Evolutionary conservation across 352 stramenopile species (phyloP), one percentile per base, ranked within the genome.

Genomic region (Elongisporangium anandrum): DNA sequence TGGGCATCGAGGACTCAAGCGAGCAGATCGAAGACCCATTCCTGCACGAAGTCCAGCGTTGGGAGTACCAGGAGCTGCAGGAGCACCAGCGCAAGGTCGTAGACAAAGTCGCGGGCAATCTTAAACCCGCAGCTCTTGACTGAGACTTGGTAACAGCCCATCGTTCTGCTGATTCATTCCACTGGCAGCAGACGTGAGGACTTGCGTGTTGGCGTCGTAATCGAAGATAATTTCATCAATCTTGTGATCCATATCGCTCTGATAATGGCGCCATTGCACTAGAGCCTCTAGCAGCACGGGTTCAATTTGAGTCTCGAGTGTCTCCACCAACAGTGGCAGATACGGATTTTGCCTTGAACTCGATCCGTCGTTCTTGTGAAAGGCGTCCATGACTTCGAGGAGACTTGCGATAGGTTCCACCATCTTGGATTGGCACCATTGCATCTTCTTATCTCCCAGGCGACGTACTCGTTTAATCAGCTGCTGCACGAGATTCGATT

Each of bases 1-100:
- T 86, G 15, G 80, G 76, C 8, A 45, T 90, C 10, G 64, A 72
- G 2, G 72, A 83, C 20, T 48, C 60, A 2, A 62, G 39, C 10
- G 57, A 85, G n/a, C 77, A 81, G 29, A 75, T 88, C 13, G 59
- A 71, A 17, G 81, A 91, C 47, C 81, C 81, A 15, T 87, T 89
- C 49, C 50, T 88, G 2, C 68, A 60, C 12, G 81, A 88, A 63
- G 79, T 77, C 9, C 75, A 87, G 56, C 68, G 71, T 1, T 92
- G 85, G 81, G 69, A 70, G n/a, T 92, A 93, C 57, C 85, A 95
- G 48, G 77, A 84, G 29, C 73, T 92, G 1, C 85, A 94, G 66
- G 54, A 66, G 0, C 85, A 94, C 58, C 87, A 96, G 53, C 71
- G 75, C 9, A 59, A 72, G 2, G 77, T 81, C 16, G 60, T 88